Evolutionary conservation across 129 eudicot genomes (phyloP).

Genomic region (Lonicera japonica): DNA sequence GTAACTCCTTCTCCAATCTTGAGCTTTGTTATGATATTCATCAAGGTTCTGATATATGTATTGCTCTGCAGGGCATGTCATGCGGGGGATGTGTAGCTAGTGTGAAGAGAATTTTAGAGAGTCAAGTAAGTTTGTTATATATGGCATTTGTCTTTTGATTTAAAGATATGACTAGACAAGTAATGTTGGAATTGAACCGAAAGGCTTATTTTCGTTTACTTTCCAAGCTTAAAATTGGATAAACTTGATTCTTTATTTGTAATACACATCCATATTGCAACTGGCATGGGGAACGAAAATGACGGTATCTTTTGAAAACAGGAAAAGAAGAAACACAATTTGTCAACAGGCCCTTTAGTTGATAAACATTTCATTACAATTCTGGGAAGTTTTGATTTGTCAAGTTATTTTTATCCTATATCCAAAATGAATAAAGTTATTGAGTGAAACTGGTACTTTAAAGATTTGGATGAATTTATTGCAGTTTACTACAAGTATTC

Average conservation of each 20-base stretch:
- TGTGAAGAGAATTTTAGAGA: conserved; percentile 88
- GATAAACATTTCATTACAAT: too few species aligned
- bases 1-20: too few species aligned
- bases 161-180: not conserved
- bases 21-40: not conserved
- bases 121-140: conserved; percentile 51
- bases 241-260: not conserved
- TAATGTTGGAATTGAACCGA: not conserved
- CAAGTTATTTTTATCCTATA: too few species aligned
- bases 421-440: too few species aligned
- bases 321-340: not conserved
- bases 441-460: not conserved
- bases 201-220: not conserved
- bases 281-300: not conserved
- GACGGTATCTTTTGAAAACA: not conserved
- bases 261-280: too few species aligned
- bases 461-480: not conserved
- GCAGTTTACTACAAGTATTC: not conserved
- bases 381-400: too few species aligned
- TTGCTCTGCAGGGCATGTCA: conserved; percentile 70
- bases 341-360: not conserved
- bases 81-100: conserved; percentile 99
- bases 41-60: not conserved
- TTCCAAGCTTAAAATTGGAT: not conserved
- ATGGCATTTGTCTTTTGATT: conserved; percentile 2